Evolutionary conservation across 2,329 filamentous ascomycete species (phyloP), one percentile per base, ranked within the genome.

Genomic region (Aspergillus ruber): DNA sequence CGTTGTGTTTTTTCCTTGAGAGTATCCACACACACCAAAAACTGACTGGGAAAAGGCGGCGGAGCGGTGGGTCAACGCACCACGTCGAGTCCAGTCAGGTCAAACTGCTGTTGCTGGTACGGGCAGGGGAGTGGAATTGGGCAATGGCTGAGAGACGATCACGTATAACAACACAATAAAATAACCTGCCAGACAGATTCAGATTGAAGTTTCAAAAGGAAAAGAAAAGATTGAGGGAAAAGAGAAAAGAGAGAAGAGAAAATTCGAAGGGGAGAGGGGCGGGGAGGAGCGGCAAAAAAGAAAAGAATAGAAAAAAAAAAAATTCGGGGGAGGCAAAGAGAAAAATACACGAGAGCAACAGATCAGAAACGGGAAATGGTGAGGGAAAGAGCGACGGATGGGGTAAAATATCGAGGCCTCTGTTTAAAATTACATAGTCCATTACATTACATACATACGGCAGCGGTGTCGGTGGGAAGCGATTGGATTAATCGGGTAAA

Each of bases 41-140:
- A 61, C 65, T 68, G 66, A 65, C 65, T 68, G 65, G 66, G 55
- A 55, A 61, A 57, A 63, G 65, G 59, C 59, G 62, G 58, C 62
- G 60, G 59, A 61, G 58, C 49, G 50, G 53, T 46, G 52, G 52
- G 60, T 58, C 65, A 66, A 29, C 62, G 62, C 65, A 63, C 65
- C 61, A 62, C 21, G 21, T 59, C 52, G 56, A 59, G 57, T 55
- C 56, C 54, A 52, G 52, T 48, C 48, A 58, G 51, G 50, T 53
- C 57, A 41, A 50, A 55, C 49, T 47, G 50, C 51, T 55, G 43
- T 15, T 45, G 12, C 20, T 17, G 39, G 23, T 38, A 25, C 7
- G n/a, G n/a, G 29, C 27, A 20, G 25, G 18, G 48, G 33, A 18
- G 18, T 20, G 39, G 43, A 38, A 43, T 45, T 43, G 27, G 18